Evolutionary conservation across 805 yeast genomes (phyloP), one percentile per base, ranked within the genome.

Genomic region (Wickerhamiella spandovensis): DNA sequence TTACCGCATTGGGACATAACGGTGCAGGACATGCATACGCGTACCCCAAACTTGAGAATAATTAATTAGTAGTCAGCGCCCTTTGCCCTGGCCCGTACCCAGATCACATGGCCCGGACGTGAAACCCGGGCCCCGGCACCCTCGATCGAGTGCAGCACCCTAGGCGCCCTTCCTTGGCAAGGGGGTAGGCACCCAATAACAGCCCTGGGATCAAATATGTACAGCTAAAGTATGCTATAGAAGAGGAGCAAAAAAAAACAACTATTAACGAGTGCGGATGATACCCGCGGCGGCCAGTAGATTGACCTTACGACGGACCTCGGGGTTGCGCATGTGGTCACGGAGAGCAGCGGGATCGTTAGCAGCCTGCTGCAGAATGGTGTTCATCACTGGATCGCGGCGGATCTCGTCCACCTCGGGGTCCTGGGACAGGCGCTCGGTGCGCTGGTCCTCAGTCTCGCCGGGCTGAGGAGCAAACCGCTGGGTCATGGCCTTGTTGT

Each of bases 241-340:
- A n/a, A n/a, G n/a, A n/a, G n/a, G n/a, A n/a, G n/a, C n/a, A n/a
- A n/a, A n/a, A n/a, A n/a, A n/a, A n/a, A n/a, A n/a, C n/a, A n/a
- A n/a, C n/a, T n/a, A n/a, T 57, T 67, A 82, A 64, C 95, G 81
- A 30, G 95, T 87, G 66, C 95, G 82, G 62, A 92, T 89, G 51
- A 92, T 84, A 67, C 99, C 99, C 18, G 97, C 96, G 51, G 97
- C 95, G 65, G 89, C 82, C 67, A 92, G 76, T 59, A 84, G 75
- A 67, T 84, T 82, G 60, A 92, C 81, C 78, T 92, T 92, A 67
- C 81, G 82, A 63, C 81, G 78, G 47, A 92, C 84, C 54, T 81
- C 94, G 41, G 98, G 97, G 70, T 92, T 92, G 74, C 79, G 84
- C 96, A 92, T 88, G 70, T 92, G 98, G 61, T 90, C 97, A 66